These are phyloP conservation scores for Cymbopogon citratus DNA, from an alignment of 176 grass and related monocot species.

Conservation along the genomic window DNA sequence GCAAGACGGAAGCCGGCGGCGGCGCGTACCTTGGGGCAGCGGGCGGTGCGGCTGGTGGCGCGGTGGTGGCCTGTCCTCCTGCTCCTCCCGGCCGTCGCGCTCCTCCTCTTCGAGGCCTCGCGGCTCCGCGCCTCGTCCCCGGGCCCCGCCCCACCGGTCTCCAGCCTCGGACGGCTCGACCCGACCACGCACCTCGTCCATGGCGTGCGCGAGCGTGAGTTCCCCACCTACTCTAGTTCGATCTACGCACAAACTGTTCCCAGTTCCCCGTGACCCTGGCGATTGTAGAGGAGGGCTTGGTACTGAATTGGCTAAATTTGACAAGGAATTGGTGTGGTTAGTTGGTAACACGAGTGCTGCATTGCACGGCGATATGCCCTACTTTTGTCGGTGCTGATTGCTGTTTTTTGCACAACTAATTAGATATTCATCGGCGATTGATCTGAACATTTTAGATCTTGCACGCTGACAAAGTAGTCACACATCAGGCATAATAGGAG, in stretches of 20 bases:
- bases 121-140: constrained; percentile 29
- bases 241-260: constrained; percentile 23
- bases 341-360: not conserved
- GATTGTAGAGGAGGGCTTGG: not conserved
- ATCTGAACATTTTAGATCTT: not conserved
- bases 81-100: constrained; percentile 54
- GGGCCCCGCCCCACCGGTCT: not conserved
- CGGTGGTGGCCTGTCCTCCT: constrained; percentile 59
- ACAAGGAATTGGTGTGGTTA: not conserved
- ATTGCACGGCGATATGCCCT: not conserved
- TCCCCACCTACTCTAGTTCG: not conserved
- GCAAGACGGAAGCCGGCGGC: constrained; percentile 33
- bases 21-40: constrained; percentile 17
- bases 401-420: constrained; percentile 9
- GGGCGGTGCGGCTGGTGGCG: constrained; percentile 20
- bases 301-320: not conserved
- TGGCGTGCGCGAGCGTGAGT: constrained; percentile 80
- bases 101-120: constrained; percentile 69
- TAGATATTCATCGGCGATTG: not conserved
- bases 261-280: not conserved
- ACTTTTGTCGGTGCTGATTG: not conserved
- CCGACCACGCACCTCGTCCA: constrained; percentile 56
- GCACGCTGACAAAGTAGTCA: not conserved
- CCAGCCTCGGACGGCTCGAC: constrained; percentile 65
- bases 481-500: not conserved